Conservation (phyloP, 805 yeast genomes). For the Wickerhamia fluorescens region DNA sequence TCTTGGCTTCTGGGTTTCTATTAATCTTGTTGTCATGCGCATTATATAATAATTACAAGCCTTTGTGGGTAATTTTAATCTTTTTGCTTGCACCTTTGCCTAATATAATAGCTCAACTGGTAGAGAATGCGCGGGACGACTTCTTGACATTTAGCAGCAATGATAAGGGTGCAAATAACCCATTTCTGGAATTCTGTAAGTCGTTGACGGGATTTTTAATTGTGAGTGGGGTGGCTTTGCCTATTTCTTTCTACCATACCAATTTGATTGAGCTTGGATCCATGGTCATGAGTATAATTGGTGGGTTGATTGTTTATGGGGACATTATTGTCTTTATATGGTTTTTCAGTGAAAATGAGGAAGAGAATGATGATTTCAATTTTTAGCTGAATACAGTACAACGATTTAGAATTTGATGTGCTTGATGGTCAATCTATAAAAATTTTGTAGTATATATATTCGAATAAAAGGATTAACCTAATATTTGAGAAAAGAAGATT, state of each 20-base stretch:
- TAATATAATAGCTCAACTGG: conserved; percentile 30
- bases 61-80: conserved; percentile 36
- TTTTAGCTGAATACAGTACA: conserved; percentile 18
- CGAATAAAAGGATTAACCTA: too few relatives aligned
- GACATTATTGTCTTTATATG: conserved; percentile 39
- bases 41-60: conserved; percentile 34
- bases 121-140: conserved; percentile 34
- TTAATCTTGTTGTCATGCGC: conserved; percentile 40
- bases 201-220: conserved; percentile 33
- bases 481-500: too few relatives aligned
- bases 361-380: conserved; percentile 39
- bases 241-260: conserved; percentile 34
- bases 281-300: conserved; percentile 36
- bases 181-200: conserved; percentile 34
- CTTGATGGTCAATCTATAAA: too few relatives aligned
- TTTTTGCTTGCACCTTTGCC: conserved; percentile 41
- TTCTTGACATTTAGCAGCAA: conserved; percentile 38
- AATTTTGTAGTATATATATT: too few relatives aligned
- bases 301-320: conserved; percentile 38
- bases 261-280: conserved; percentile 31
- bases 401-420: too few relatives aligned
- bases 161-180: conserved; percentile 28
- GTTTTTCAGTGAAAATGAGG: conserved; percentile 40
- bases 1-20: conserved; percentile 39
- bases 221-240: conserved; percentile 39